Percentiles rank a stretch among this genome's conserved stretches.
Evolutionary conservation across 2,329 filamentous ascomycete species (phyloP).

Genomic region (Phyllosticta citrichinensis): DNA sequence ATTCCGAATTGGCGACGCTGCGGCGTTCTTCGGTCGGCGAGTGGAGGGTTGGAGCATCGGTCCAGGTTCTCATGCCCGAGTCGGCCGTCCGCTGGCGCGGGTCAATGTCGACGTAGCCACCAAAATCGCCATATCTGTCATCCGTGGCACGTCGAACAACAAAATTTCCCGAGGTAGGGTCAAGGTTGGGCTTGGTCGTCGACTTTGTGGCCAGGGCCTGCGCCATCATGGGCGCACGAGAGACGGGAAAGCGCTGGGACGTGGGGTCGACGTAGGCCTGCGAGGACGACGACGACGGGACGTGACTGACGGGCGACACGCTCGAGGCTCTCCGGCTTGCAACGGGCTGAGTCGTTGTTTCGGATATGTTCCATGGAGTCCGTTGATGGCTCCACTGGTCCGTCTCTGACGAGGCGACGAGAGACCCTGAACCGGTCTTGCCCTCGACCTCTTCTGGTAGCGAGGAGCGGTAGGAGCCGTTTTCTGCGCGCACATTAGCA

Average conservation of each 20-base stretch:
- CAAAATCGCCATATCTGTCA: conserved; percentile 24
- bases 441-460: conserved; percentile 34
- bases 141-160: conserved; percentile 20
- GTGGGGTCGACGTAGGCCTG: conserved; percentile 23
- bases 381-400: conserved; percentile 50
- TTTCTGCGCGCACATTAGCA: conserved; percentile 18
- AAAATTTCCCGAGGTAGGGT: conserved; percentile 24
- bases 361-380: conserved; percentile 49
- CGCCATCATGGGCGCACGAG: conserved; percentile 17
- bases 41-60: conserved; percentile 24
- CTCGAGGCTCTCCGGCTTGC: conserved; percentile 26
- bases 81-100: conserved; percentile 20
- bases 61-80: conserved; percentile 23
- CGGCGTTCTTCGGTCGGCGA: conserved; percentile 35
- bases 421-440: conserved; percentile 58
- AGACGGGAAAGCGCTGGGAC: conserved; percentile 17
- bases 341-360: conserved; percentile 22
- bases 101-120: conserved; percentile 21
- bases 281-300: conserved; percentile 20
- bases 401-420: conserved; percentile 58
- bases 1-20: conserved; percentile 32
- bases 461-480: conserved; percentile 17
- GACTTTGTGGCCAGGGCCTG: conserved; percentile 19
- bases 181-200: conserved; percentile 20
- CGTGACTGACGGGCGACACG: conserved; percentile 24